These are phyloP conservation scores for Jackrogersella minutella DNA, from an alignment of 495 filamentous ascomycete genomes.

Conservation along the genomic window DNA sequence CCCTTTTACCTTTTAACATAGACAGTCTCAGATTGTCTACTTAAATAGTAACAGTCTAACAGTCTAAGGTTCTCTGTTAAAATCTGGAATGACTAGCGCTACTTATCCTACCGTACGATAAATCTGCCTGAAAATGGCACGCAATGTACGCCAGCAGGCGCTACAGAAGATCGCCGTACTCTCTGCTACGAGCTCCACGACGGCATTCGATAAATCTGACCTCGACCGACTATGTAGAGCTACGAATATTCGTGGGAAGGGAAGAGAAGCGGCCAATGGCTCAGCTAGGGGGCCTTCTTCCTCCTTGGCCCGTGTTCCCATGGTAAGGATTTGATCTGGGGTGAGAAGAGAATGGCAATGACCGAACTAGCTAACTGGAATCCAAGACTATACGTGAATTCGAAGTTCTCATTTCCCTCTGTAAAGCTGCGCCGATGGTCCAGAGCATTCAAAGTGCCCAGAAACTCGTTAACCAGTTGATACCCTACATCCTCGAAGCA, in stretches of 20 bases:
- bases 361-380: conserved; percentile 26
- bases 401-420: conserved; percentile 87
- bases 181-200: conserved; percentile 59
- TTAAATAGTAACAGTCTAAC: too few relatives aligned
- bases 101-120: neutral
- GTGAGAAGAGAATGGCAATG: neutral
- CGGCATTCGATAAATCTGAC: conserved; percentile 67
- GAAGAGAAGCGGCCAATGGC: conserved; percentile 48
- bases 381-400: conserved; percentile 76
- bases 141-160: conserved; percentile 67
- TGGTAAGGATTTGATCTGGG: conserved; percentile 51
- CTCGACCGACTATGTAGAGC: conserved; percentile 69
- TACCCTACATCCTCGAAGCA: conserved; percentile 83
- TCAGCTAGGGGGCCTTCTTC: conserved; percentile 29
- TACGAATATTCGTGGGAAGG: conserved; percentile 51
- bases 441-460: conserved; percentile 72
- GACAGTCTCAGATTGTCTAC: too few relatives aligned
- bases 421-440: conserved; percentile 81
- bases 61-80: too few relatives aligned
- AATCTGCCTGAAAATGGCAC: conserved; percentile 48
- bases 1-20: conserved; percentile 1
- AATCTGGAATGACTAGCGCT: conserved; percentile 1
- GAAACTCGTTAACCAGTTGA: conserved; percentile 74
- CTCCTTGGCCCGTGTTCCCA: conserved; percentile 56
- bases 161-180: conserved; percentile 75